These are phyloP conservation scores for Aspergillus persii DNA, from an alignment of 2,329 filamentous ascomycete genomes.

Conservation along the genomic window DNA sequence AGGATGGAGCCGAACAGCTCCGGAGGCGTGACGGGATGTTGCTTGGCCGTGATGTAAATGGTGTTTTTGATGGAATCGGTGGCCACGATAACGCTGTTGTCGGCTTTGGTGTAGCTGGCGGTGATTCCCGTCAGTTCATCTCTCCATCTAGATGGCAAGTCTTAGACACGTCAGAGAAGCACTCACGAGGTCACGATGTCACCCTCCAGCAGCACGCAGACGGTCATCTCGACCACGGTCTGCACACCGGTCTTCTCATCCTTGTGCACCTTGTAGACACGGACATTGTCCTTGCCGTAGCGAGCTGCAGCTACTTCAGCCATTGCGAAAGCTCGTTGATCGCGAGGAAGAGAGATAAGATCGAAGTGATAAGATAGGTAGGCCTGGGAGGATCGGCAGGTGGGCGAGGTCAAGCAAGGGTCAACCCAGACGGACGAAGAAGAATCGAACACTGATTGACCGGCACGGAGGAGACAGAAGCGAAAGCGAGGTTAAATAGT, in stretches of 20 bases:
- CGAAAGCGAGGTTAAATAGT: not conserved
- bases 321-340: conserved; percentile 22
- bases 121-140: no score
- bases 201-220: conserved; percentile 88
- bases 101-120: conserved; percentile 79
- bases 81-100: conserved; percentile 93
- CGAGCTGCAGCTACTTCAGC: conserved; percentile 46
- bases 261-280: conserved; percentile 89
- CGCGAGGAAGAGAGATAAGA: not conserved
- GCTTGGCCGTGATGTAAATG: conserved; percentile 90
- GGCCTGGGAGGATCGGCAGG: not conserved
- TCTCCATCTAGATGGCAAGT: no score
- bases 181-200: conserved; percentile 79
- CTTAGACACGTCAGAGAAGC: not conserved
- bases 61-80: conserved; percentile 99
- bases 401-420: not conserved
- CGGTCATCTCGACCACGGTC: conserved; percentile 90
- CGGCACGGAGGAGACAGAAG: not conserved
- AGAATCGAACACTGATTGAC: not conserved
- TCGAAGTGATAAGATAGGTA: not conserved
- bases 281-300: conserved; percentile 85
- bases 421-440: not conserved
- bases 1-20: conserved; percentile 87
- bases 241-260: conserved; percentile 75
- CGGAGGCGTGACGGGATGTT: conserved; percentile 85